Base-by-base conservation (phyloP, 768 basidiomycete genomes). In the Lactifluus volemus region DNA sequence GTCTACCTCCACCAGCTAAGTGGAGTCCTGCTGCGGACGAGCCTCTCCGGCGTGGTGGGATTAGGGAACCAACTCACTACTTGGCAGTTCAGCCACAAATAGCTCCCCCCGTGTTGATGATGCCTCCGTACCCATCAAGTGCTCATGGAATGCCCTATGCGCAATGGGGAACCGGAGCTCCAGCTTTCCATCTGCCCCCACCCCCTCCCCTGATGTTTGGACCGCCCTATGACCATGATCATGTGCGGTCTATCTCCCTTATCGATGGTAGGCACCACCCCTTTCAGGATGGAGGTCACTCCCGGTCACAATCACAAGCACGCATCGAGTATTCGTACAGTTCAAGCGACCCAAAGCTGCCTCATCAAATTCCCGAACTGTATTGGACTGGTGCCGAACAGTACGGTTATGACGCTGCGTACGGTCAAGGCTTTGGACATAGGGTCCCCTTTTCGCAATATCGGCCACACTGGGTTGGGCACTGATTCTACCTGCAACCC, bases 1-100 rank as follows among this genome's bases (percentile, higher is more conserved):
- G 67, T 12, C 70, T 89, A 17, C 88, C 88, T 49, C 86, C 88
- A 25, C 88, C 89, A 25, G 83, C 88, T 2, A 84, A 84, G 70
- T 91, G 89, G 89, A 88, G 87, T 68, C 88, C 89, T 51, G 79
- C 84, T 12, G 85, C 79, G n/a, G 88, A 88, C 66, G 89, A 89
- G 66, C 88, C 86, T 17, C 81, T 90, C 59, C 71, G 81, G 34
- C 79, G 83, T 38, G 77, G 81, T 55, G 73, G 75, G 55, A 79
- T 77, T 65, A 76, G 84, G 55, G 70, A 70, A 45, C 80, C 73
- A 58, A 81, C 80, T 2, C 79, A 83, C 47, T 89, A 89, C 60
- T 75, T 86, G 47, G 86, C 85, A 15, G 81, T 85, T 36, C 84
- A 83, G 58, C 77, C 85, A 17, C 71, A 81, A 19, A 70, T 78